Evolutionary conservation across 2,329 filamentous ascomycete species (phyloP), one percentile per base, ranked within the genome.

Genomic region (Aureobasidium pullulans): DNA sequence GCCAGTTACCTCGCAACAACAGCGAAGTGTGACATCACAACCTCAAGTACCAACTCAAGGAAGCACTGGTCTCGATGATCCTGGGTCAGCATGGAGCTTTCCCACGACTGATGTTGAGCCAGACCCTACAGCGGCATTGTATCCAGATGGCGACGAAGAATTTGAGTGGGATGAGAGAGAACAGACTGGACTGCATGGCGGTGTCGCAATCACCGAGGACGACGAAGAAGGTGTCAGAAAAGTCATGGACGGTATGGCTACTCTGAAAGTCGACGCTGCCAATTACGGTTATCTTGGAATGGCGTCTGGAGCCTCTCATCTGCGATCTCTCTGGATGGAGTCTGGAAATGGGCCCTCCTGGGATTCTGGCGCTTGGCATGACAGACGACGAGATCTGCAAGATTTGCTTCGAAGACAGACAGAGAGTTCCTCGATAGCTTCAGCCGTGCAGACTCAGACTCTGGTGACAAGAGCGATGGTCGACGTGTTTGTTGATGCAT

Each of bases 231-330:
- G 49, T 13, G 49, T 56, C 34, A 56, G 49, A 39, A 59, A 60
- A 23, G 50, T 60, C 16, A 56, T 60, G 43, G 66, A 70, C 37
- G 68, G 69, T 29, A 73, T 73, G 71, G 71, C 69, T 1, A 67
- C 69, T 2, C 62, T 71, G 15, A 67, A 68, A 0, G 66, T 70
- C 4, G 68, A 70, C 31, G 67, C 68, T n/a, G 56, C 56, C 6
- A 72, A 76, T 32, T 70, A 71, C 1, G 77, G 77, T 5, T 79
- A 79, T 64, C 71, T 79, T 8, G 77, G 77, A 1, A 61, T 47
- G 43, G 59, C 59, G n/a, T 57, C 59, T 19, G 59, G 59, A 16
- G 53, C 59, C 13, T 57, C 53, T 46, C 50, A 57, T 23, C 37
- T 57, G 37, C 44, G 59, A 15, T 46, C 59, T 7, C 9, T 56